Evolutionary conservation across 1,284 basidiomycete genomes (phyloP), one percentile per base, ranked within the genome.

Genomic region (Cryptococcus deneoformans): DNA sequence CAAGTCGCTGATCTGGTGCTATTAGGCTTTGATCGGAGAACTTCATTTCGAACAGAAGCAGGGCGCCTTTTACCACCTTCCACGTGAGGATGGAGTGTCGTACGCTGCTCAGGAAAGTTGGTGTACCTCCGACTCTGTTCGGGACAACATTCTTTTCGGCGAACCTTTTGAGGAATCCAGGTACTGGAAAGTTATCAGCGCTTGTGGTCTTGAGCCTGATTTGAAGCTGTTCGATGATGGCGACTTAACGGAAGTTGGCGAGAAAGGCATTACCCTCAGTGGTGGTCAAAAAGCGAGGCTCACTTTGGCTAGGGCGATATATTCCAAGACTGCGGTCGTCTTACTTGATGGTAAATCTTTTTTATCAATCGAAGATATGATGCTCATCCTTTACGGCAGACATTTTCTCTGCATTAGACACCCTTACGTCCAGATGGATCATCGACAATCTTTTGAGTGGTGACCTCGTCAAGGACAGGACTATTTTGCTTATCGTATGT

Each of bases 81-180:
- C 87, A n/a, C 81, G 87, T 7, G 73, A 78, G 1, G 81, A 82
- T 10, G 87, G 87, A 6, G 82, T 90, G 5, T 84, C 86, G 0
- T 89, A 87, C 73, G 86, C 87, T 5, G 85, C 87, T 0, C 88
- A 90, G 70, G 87, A 89, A 65, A 85, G 86, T 1, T 90, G 88
- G 87, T 85, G 71, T 49, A 60, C 76, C 63, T 72, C 72, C 5
- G 69, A 81, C 40, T 80, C 80, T 4, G 79, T 83, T 61, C 81
- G 77, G 76, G 80, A 82, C 9, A 85, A 85, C 67, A 84, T 85
- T 51, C 56, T 84, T 6, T 84, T 85, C 63, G 82, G 82, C 8
- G 71, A 79, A 1, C 71, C 80, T 1, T 84, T 76, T 61, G 80
- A 85, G 53, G 80, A 80, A 52, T 77, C 77, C 4, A 76, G 84